Conservation (phyloP, 164 flowering plant genomes). For the Warburgia ugandensis region DNA sequence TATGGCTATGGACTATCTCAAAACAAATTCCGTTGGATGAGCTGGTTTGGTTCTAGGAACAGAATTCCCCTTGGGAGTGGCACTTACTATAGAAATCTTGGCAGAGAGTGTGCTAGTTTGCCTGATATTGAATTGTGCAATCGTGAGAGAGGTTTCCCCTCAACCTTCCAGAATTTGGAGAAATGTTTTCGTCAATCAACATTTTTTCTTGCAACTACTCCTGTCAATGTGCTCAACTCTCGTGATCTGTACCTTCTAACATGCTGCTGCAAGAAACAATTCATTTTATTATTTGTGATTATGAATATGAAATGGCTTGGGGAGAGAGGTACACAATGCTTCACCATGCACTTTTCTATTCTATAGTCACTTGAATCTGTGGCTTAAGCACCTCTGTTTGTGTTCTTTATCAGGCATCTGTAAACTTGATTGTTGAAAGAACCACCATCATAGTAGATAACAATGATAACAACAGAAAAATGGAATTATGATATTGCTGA, state of each 20-base stretch:
- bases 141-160: constrained; percentile 9
- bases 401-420: too few relatives aligned
- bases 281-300: constrained; percentile 29
- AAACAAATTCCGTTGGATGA: too few relatives aligned
- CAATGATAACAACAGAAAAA: too few relatives aligned
- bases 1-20: constrained; percentile 31
- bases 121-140: constrained; percentile 5
- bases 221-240: constrained; percentile 22
- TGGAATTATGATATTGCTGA: too few relatives aligned
- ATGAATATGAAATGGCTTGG: constrained; percentile 33
- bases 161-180: constrained; percentile 19
- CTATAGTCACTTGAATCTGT: too few relatives aligned
- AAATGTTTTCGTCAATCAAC: constrained; percentile 26
- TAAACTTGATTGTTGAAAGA: too few relatives aligned
- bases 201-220: constrained; percentile 26
- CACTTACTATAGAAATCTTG: too few relatives aligned
- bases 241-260: constrained; percentile 19
- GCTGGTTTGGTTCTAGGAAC: too few relatives aligned
- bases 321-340: constrained; percentile 30
- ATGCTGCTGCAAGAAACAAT: constrained; percentile 34
- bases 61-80: too few relatives aligned
- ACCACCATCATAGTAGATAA: too few relatives aligned
- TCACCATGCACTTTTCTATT: background rate
- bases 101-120: constrained; percentile 15
- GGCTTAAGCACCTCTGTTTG: too few relatives aligned